These are phyloP conservation scores for Rubroshorea leprosula DNA, from an alignment of 345 rosid species.

Conservation along the genomic window DNA sequence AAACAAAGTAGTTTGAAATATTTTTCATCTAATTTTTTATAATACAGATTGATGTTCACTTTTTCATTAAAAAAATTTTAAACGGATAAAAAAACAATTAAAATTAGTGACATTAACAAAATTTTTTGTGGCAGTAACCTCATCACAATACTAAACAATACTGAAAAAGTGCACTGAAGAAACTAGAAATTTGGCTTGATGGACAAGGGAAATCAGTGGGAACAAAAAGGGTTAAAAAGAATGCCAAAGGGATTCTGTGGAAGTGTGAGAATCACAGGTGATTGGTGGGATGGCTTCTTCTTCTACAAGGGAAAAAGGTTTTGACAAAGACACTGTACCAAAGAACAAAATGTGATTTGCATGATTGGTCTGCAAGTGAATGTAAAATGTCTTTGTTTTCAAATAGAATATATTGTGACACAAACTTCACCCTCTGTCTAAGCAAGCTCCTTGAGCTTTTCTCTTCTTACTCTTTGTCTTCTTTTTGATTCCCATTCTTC, in stretches of 20 bases:
- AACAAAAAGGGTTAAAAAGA: background rate
- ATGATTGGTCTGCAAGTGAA: constrained; percentile 39
- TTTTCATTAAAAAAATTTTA: no score
- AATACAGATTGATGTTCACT: no score
- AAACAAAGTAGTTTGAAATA: no score
- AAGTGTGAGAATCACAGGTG: constrained; percentile 49
- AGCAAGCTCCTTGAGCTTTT: constrained; percentile 26
- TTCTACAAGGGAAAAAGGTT: constrained; percentile 37
- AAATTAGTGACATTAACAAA: no score
- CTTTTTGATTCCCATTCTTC: background rate
- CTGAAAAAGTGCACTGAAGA: background rate
- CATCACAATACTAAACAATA: background rate
- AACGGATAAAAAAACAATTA: no score
- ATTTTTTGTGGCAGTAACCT: no score
- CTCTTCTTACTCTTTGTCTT: constrained; percentile 11
- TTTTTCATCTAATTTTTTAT: no score
- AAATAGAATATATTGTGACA: background rate
- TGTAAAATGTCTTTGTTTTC: constrained; percentile 4
- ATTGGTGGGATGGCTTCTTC: constrained; percentile 65
- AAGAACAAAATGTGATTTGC: constrained; percentile 31
- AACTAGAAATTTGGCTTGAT: constrained; percentile 24
- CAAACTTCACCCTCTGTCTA: constrained; percentile 19
- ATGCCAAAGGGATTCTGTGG: background rate
- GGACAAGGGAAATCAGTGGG: constrained; percentile 26
- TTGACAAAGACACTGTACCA: constrained; percentile 61